These are phyloP conservation scores for Alnus glutinosa DNA, from an alignment of 306 rosid genomes.

Conservation along the genomic window DNA sequence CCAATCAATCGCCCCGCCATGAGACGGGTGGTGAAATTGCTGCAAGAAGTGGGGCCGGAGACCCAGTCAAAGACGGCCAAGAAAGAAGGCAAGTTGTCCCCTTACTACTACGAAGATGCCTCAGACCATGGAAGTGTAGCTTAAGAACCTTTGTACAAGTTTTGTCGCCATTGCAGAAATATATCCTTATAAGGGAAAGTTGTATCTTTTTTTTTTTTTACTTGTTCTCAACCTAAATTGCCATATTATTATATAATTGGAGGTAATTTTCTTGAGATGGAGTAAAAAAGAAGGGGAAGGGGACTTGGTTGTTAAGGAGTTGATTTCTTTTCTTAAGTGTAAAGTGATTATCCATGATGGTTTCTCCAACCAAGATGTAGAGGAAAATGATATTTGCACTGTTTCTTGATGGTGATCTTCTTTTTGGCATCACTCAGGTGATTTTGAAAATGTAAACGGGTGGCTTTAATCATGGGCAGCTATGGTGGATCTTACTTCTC, in stretches of 20 bases:
- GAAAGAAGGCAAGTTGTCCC: constrained; percentile 62
- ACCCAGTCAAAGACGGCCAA: constrained; percentile 32
- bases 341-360: constrained; percentile 31
- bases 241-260: constrained; percentile 3
- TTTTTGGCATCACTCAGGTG: constrained; percentile 24
- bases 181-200: constrained; percentile 3
- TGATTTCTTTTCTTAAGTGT: constrained; percentile 28
- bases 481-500: constrained; percentile 15
- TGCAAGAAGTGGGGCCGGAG: constrained; percentile 55
- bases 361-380: constrained; percentile 5
- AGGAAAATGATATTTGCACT: constrained; percentile 20
- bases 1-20: constrained; percentile 70
- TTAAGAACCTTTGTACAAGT: constrained; percentile 23
- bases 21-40: constrained; percentile 71
- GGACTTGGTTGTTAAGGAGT: neutral
- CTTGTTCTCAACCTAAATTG: constrained; percentile 24
- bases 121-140: constrained; percentile 75
- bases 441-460: constrained; percentile 26
- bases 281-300: no score
- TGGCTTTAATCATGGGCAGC: constrained; percentile 6
- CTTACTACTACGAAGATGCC: constrained; percentile 63
- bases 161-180: neutral
- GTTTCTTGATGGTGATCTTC: constrained; percentile 23
- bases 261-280: no score
- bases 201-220: constrained; percentile 15